These are phyloP conservation scores for Myxozyma geophila DNA, from an alignment of 805 yeast species.

Conservation along the genomic window DNA sequence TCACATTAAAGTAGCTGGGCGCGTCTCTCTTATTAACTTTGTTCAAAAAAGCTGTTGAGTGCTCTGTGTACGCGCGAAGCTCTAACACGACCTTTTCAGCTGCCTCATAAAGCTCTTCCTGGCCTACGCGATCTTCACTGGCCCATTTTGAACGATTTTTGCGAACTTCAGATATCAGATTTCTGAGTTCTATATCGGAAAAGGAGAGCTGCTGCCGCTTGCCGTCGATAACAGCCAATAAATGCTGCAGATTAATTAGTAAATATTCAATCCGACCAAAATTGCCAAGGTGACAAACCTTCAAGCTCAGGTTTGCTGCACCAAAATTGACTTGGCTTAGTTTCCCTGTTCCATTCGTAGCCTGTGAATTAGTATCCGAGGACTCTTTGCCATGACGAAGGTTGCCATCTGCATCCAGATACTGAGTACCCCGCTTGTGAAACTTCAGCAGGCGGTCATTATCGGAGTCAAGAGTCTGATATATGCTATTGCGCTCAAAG, in stretches of 20 bases:
- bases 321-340: constrained; percentile 51
- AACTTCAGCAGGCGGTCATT: constrained; percentile 1
- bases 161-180: constrained; percentile 86
- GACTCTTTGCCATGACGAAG: background rate
- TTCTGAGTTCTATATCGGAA: constrained; percentile 81
- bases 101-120: constrained; percentile 96
- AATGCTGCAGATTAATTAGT: constrained; percentile 49
- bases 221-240: constrained; percentile 75
- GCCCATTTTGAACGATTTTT: constrained; percentile 94
- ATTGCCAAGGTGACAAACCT: constrained; percentile 40
- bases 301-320: constrained; percentile 75
- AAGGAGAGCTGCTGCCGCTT: constrained; percentile 73
- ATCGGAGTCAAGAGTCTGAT: constrained; percentile 31
- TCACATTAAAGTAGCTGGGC: constrained; percentile 89
- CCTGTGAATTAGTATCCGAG: background rate
- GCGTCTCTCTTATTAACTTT: constrained; percentile 98
- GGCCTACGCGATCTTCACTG: constrained; percentile 88
- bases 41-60: constrained; percentile 92
- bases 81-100: constrained; percentile 94
- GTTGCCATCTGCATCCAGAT: constrained; percentile 1
- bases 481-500: constrained; percentile 20
- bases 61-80: constrained; percentile 89
- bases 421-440: background rate
- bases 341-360: constrained; percentile 5
- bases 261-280: background rate